These are phyloP conservation scores for Colletotrichum euphorbiae DNA, from an alignment of 2,329 filamentous ascomycete species.

Conservation along the genomic window DNA sequence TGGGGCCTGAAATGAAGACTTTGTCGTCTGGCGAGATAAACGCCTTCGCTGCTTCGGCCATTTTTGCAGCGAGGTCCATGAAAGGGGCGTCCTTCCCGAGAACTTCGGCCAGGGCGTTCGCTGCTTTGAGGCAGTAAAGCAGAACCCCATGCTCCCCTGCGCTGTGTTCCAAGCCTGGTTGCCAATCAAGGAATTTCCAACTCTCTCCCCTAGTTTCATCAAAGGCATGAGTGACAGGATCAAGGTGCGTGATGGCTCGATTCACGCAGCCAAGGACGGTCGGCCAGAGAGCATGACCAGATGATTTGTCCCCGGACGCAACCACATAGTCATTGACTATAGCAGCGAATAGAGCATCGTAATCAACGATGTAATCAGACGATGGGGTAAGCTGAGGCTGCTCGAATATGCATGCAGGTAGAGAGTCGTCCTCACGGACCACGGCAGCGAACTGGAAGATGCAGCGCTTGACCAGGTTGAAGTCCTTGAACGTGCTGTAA, in stretches of 20 bases:
- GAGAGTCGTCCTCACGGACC: constrained; percentile 46
- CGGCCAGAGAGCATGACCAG: constrained; percentile 47
- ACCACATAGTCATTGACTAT: constrained; percentile 49
- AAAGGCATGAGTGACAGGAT: constrained; percentile 42
- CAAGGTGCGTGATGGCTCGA: constrained; percentile 44
- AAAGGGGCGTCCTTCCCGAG: constrained; percentile 43
- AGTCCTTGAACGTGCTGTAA: constrained; percentile 51
- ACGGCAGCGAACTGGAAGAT: constrained; percentile 51
- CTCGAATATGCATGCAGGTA: constrained; percentile 51
- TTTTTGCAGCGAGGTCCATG: constrained; percentile 39
- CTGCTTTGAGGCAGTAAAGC: constrained; percentile 45
- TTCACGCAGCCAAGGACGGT: constrained; percentile 47
- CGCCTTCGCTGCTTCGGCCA: constrained; percentile 41
- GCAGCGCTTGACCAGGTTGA: constrained; percentile 49
- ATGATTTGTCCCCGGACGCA: constrained; percentile 46
- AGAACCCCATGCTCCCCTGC: constrained; percentile 48
- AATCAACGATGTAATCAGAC: constrained; percentile 52
- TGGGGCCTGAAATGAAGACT: constrained; percentile 46
- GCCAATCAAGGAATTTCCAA: constrained; percentile 51
- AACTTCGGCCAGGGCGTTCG: constrained; percentile 45
- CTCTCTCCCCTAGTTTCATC: constrained; percentile 35
- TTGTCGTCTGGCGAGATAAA: constrained; percentile 41
- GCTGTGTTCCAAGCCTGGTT: constrained; percentile 44
- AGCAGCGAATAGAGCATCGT: constrained; percentile 50
- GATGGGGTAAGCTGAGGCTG: constrained; percentile 46